These are phyloP conservation scores for Penicillium sp. DNA, from an alignment of 2,329 filamentous ascomycete species.

Conservation along the genomic window DNA sequence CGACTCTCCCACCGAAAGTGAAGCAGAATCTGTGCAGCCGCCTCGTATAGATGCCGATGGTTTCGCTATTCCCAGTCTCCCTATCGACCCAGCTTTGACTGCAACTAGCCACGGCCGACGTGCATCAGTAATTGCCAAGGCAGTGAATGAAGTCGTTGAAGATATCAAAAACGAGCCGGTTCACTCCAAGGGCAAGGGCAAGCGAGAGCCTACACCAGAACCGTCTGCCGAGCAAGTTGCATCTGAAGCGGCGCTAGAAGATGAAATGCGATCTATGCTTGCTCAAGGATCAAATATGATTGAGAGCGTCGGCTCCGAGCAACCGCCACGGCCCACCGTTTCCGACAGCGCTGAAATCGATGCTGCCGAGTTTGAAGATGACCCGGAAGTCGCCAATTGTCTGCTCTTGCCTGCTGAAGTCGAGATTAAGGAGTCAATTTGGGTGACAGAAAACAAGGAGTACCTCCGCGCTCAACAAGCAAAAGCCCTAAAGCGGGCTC, in stretches of 20 bases:
- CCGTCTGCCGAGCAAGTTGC: slow-evolving; percentile 61
- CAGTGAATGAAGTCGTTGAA: slow-evolving; percentile 20
- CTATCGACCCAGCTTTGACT: slow-evolving; percentile 44
- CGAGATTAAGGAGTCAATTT: slow-evolving; percentile 82
- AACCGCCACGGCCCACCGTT: slow-evolving; percentile 45
- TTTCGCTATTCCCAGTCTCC: slow-evolving; percentile 60
- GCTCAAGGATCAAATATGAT: slow-evolving; percentile 37
- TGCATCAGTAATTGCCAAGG: slow-evolving; percentile 16
- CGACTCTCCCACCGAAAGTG: slow-evolving; percentile 29
- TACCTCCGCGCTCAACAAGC: slow-evolving; percentile 85
- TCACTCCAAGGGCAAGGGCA: slow-evolving; percentile 28
- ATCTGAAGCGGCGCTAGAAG: slow-evolving; percentile 58
- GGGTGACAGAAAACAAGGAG: slow-evolving; percentile 92
- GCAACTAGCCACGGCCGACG: slow-evolving; percentile 17
- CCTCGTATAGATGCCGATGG: slow-evolving; percentile 62
- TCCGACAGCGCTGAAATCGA: slow-evolving; percentile 58
- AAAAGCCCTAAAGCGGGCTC: slow-evolving; percentile 72
- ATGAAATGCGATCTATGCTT: slow-evolving; percentile 68
- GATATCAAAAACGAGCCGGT: slow-evolving; percentile 18
- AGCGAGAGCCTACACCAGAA: slow-evolving; percentile 42
- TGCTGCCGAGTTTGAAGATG: slow-evolving; percentile 82
- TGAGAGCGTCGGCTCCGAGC: slow-evolving; percentile 18
- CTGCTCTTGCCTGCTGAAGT: slow-evolving; percentile 70
- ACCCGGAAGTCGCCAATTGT: slow-evolving; percentile 82
- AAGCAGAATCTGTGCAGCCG: slow-evolving; percentile 23